Percentiles rank a stretch among this genome's conserved stretches.
Evolutionary conservation across 2,329 filamentous ascomycete species (phyloP).

Genomic region (Exophiala viscosa): DNA sequence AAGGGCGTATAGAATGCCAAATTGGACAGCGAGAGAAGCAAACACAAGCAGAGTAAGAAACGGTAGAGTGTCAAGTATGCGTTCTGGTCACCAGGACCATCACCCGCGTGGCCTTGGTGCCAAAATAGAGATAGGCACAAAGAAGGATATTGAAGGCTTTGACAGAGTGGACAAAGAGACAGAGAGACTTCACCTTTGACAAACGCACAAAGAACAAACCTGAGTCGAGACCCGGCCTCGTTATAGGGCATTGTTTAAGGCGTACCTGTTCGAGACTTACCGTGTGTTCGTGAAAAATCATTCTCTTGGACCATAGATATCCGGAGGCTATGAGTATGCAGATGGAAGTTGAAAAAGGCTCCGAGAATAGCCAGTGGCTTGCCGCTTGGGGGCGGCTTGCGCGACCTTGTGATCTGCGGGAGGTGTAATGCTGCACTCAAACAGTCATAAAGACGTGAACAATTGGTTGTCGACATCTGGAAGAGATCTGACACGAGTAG

Average conservation of each 20-base stretch:
- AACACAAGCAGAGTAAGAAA: background rate
- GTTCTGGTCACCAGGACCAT: conserved; percentile 8
- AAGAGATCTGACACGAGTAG: conserved; percentile 7
- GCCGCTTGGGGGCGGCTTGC: conserved; percentile 8
- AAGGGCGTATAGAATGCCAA: background rate
- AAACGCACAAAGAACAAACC: conserved; percentile 14
- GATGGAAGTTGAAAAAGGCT: conserved; percentile 9
- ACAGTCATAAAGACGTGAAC: conserved; percentile 9
- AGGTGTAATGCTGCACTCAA: conserved; percentile 12
- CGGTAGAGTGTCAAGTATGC: background rate
- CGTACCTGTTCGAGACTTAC: background rate
- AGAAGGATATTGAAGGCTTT: conserved; percentile 15
- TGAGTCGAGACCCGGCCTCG: background rate
- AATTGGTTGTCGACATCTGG: conserved; percentile 14
- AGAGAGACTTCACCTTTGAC: conserved; percentile 10
- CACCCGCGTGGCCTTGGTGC: background rate
- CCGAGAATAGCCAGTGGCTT: conserved; percentile 27
- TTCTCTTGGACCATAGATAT: conserved; percentile 9
- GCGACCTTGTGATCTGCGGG: conserved; percentile 14
- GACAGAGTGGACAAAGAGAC: conserved; percentile 17
- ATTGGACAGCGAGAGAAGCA: conserved; percentile 9
- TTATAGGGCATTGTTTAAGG: conserved; percentile 10
- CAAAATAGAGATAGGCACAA: conserved; percentile 18
- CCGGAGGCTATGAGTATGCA: conserved; percentile 12
- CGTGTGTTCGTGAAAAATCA: background rate